Evolutionary conservation across 768 basidiomycete species (phyloP).

Genomic region (Auricularia sp.): DNA sequence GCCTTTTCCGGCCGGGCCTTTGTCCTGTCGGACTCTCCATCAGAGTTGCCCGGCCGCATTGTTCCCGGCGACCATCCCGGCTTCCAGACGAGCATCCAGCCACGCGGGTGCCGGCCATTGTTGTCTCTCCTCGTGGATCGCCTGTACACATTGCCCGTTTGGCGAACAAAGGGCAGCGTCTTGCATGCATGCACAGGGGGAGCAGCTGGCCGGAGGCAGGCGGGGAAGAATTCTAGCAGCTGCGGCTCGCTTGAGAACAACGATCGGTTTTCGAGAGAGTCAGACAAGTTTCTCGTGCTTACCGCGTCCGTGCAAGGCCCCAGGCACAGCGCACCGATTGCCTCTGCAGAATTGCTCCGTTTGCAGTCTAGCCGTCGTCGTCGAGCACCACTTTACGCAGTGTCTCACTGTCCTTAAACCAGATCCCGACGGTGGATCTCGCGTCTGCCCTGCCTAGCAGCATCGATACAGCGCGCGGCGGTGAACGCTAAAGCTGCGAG

Average conservation of each 20-base stretch:
- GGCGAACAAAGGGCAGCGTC: not conserved
- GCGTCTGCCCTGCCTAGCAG: no score
- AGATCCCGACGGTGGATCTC: no score
- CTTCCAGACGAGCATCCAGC: not conserved
- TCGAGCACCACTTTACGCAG: no score
- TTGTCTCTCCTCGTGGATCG: not conserved
- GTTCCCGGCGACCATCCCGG: not conserved
- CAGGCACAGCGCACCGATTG: not conserved
- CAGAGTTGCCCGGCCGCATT: not conserved
- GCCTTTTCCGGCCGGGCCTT: conserved; percentile 4
- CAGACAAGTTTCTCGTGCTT: not conserved
- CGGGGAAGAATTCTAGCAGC: no score
- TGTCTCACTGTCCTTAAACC: no score
- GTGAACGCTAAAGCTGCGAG: no score
- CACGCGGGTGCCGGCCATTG: not conserved
- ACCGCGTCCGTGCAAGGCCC: not conserved
- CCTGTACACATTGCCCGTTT: not conserved
- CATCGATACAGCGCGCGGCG: no score
- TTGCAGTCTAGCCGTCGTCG: no score
- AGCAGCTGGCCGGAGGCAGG: no score
- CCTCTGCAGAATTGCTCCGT: no score
- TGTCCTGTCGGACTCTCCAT: conserved; percentile 1
- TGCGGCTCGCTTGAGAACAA: not conserved
- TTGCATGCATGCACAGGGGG: no score
- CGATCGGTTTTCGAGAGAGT: not conserved